Evolutionary conservation across 75 land plant genomes (phyloP).

Genomic region (Cunninghamia lanceolata): DNA sequence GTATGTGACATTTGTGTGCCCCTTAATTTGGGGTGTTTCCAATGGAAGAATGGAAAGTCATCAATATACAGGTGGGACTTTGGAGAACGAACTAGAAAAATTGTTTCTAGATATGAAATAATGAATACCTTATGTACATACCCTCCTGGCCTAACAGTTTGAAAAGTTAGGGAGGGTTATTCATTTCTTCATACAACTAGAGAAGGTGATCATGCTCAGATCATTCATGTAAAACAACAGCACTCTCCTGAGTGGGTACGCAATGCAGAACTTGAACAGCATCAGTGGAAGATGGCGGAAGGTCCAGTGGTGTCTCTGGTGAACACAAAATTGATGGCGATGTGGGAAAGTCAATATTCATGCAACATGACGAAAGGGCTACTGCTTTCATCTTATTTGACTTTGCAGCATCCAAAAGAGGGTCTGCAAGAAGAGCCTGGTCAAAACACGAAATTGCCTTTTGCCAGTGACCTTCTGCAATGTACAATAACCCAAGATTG

Average conservation of each 20-base stretch:
- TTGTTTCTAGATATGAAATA: not conserved
- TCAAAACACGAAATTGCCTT: slow-evolving; percentile 69
- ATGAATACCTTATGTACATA: not conserved
- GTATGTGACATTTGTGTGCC: not conserved
- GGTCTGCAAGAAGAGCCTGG: slow-evolving; percentile 63
- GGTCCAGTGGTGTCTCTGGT: slow-evolving; percentile 9
- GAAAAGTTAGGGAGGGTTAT: not conserved
- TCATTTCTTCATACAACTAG: not conserved
- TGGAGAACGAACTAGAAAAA: not conserved
- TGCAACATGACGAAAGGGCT: slow-evolving; percentile 21
- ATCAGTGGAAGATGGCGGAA: slow-evolving; percentile 2
- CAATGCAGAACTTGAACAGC: not conserved
- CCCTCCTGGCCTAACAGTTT: not conserved
- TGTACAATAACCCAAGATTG: slow-evolving; percentile 77
- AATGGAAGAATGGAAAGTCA: not conserved
- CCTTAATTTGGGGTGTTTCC: not conserved
- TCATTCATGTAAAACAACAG: not conserved
- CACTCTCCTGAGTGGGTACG: not conserved
- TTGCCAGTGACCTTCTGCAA: slow-evolving; percentile 59
- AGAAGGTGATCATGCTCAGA: not conserved
- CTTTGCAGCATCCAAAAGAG: slow-evolving; percentile 76
- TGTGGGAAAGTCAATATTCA: not conserved
- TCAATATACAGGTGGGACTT: slow-evolving; percentile 8
- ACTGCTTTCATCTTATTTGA: slow-evolving; percentile 71
- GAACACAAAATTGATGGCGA: not conserved